These are phyloP conservation scores for Shiraia sp. DNA, from an alignment of 2,329 filamentous ascomycete species.

Conservation along the genomic window DNA sequence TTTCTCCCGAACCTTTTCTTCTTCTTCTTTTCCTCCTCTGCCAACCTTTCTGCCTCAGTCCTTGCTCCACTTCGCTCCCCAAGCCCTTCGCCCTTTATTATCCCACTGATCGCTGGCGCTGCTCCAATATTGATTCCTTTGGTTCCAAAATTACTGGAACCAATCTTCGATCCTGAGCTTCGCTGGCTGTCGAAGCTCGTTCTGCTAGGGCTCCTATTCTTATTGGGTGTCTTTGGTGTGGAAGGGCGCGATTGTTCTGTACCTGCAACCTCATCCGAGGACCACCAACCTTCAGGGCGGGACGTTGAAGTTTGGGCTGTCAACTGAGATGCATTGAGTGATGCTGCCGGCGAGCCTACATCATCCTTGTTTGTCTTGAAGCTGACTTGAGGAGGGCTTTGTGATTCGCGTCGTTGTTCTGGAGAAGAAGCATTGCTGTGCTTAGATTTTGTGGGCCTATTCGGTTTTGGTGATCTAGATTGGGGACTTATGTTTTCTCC, in stretches of 20 bases:
- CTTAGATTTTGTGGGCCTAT: slow-evolving; percentile 7
- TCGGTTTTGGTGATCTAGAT: slow-evolving; percentile 6
- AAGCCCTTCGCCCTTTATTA: slow-evolving; percentile 29
- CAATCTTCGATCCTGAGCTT: slow-evolving; percentile 21
- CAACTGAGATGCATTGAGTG: slow-evolving; percentile 29
- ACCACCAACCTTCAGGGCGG: slow-evolving; percentile 47
- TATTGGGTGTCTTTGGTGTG: slow-evolving; percentile 15
- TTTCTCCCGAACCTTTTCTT: slow-evolving; percentile 7
- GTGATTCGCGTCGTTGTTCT: slow-evolving; percentile 9
- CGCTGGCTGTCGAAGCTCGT: slow-evolving; percentile 34
- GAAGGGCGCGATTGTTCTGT: slow-evolving; percentile 30
- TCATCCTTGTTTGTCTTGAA: slow-evolving; percentile 13
- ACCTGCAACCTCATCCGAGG: slow-evolving; percentile 41
- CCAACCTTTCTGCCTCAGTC: slow-evolving; percentile 11
- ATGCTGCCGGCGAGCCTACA: slow-evolving; percentile 24
- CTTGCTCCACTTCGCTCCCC: slow-evolving; percentile 23
- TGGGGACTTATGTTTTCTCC: slow-evolving; percentile 5
- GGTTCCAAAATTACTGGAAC: slow-evolving; percentile 29
- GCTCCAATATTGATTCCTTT: slow-evolving; percentile 41
- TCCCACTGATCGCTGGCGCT: slow-evolving; percentile 36
- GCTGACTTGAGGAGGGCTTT: slow-evolving; percentile 25
- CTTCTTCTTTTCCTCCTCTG: slow-evolving; percentile 11
- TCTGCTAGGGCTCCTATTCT: slow-evolving; percentile 10
- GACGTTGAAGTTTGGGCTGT: slow-evolving; percentile 36
- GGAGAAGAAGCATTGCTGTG: slow-evolving; percentile 6